Evolutionary conservation across 345 rosid species (phyloP).

Genomic region (Viola odorata): DNA sequence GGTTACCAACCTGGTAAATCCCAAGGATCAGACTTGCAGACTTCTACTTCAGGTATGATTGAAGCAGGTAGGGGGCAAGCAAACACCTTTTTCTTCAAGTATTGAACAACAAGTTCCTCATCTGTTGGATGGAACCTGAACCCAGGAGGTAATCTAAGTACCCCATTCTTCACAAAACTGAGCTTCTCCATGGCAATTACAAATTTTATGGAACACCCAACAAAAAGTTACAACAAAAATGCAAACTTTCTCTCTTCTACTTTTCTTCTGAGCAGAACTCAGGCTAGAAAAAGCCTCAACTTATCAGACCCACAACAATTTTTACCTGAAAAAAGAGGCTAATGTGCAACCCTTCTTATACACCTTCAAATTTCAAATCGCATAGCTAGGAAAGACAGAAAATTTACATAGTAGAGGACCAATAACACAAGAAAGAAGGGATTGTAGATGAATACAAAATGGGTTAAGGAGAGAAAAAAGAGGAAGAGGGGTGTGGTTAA

Average conservation of each 20-base stretch:
- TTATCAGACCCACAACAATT: too few species aligned
- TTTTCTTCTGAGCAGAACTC: too few species aligned
- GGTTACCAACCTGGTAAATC: constrained; percentile 72
- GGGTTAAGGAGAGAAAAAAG: not conserved
- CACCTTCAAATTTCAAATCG: not conserved
- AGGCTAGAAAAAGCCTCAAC: not conserved
- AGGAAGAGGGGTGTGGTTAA: not conserved
- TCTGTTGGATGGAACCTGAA: constrained; percentile 94
- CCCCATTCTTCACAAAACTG: constrained; percentile 52
- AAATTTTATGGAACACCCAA: constrained; percentile 10
- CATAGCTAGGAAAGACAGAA: not conserved
- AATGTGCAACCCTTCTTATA: not conserved
- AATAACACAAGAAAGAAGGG: constrained; percentile 5
- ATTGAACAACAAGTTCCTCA: constrained; percentile 78
- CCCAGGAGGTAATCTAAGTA: constrained; percentile 75
- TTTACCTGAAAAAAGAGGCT: not conserved
- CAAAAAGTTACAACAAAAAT: not conserved
- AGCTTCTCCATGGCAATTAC: constrained; percentile 35
- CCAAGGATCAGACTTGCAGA: constrained; percentile 92
- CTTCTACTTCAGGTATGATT: constrained; percentile 81
- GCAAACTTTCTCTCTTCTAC: not conserved
- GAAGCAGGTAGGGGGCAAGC: constrained; percentile 76
- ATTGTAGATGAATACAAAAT: not conserved
- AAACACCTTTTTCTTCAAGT: constrained; percentile 56
- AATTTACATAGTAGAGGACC: not conserved